Conservation (phyloP, 345 rosid genomes). For the Erucastrum elatum region DNA sequence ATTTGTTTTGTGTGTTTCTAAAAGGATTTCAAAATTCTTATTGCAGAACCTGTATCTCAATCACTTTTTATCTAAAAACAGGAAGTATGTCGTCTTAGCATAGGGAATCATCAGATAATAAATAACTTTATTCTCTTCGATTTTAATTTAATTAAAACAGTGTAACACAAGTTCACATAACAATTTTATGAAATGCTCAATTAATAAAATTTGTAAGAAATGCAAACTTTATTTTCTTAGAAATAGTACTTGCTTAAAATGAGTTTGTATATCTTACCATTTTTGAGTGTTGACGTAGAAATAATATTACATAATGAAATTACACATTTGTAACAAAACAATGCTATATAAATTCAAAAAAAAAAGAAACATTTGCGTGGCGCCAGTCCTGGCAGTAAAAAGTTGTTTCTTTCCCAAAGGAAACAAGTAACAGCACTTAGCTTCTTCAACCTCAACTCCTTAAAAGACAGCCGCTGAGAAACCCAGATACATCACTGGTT, state of each 20-base stretch:
- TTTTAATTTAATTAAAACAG: too few species aligned
- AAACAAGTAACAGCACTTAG: neutral
- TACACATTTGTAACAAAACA: neutral
- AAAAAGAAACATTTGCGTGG: neutral
- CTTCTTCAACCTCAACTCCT: slow-evolving; percentile 27
- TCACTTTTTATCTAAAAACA: too few species aligned
- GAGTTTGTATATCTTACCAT: neutral
- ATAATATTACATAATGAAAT: neutral
- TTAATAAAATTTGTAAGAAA: neutral
- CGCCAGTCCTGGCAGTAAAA: slow-evolving; percentile 6
- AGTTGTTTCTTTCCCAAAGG: slow-evolving; percentile 5
- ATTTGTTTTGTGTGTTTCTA: too few species aligned
- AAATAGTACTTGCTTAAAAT: too few species aligned
- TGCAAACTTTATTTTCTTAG: neutral
- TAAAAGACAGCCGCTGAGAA: slow-evolving; percentile 2
- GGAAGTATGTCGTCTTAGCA: too few species aligned
- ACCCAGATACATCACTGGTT: slow-evolving; percentile 6
- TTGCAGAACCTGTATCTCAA: too few species aligned
- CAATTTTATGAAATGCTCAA: neutral
- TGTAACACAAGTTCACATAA: neutral
- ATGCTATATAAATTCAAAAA: neutral
- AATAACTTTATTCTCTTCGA: too few species aligned
- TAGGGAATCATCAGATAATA: too few species aligned
- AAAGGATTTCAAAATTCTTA: too few species aligned
- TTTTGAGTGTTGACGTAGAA: neutral